Evolutionary conservation across 2,329 filamentous ascomycete species (phyloP).

Genomic region (Thelonectria rubi): DNA sequence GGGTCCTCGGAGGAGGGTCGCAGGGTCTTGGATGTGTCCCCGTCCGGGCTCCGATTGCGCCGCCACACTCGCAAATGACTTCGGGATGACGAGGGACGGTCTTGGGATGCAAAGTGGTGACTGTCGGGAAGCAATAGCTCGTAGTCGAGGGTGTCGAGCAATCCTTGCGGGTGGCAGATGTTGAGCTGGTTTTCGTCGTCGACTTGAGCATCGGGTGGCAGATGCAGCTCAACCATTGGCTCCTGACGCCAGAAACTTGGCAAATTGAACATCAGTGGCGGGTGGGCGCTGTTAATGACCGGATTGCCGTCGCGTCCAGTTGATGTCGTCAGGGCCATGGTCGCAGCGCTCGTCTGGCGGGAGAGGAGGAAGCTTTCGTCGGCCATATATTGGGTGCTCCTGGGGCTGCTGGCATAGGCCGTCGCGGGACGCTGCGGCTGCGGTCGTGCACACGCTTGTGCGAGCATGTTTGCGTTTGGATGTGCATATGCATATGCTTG

Average conservation of each 20-base stretch:
- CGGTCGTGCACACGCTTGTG: slow-evolving; percentile 29
- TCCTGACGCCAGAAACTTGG: slow-evolving; percentile 30
- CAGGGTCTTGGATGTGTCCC: slow-evolving; percentile 33
- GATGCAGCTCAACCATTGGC: slow-evolving; percentile 32
- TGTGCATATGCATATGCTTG: slow-evolving; percentile 33
- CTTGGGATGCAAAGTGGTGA: slow-evolving; percentile 25
- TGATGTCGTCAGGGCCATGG: slow-evolving; percentile 30
- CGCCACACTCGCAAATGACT: slow-evolving; percentile 38
- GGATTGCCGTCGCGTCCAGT: slow-evolving; percentile 20
- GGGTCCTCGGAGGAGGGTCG: slow-evolving; percentile 40
- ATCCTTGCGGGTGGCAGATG: slow-evolving; percentile 32
- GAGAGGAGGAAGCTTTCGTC: slow-evolving; percentile 39
- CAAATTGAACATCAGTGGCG: slow-evolving; percentile 20
- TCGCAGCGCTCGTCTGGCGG: slow-evolving; percentile 38
- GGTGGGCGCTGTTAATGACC: slow-evolving; percentile 18
- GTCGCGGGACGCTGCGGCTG: slow-evolving; percentile 31
- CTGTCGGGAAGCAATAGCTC: slow-evolving; percentile 34
- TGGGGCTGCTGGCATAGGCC: slow-evolving; percentile 23
- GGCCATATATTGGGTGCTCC: slow-evolving; percentile 29
- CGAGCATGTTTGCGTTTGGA: slow-evolving; percentile 27
- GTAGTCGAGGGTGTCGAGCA: slow-evolving; percentile 37
- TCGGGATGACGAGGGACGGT: slow-evolving; percentile 42
- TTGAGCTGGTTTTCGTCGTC: slow-evolving; percentile 26
- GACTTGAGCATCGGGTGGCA: slow-evolving; percentile 24
- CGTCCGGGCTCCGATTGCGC: slow-evolving; percentile 32